Evolutionary conservation across 2,329 filamentous ascomycete genomes (phyloP).

Genomic region (Pyricularia sp.): DNA sequence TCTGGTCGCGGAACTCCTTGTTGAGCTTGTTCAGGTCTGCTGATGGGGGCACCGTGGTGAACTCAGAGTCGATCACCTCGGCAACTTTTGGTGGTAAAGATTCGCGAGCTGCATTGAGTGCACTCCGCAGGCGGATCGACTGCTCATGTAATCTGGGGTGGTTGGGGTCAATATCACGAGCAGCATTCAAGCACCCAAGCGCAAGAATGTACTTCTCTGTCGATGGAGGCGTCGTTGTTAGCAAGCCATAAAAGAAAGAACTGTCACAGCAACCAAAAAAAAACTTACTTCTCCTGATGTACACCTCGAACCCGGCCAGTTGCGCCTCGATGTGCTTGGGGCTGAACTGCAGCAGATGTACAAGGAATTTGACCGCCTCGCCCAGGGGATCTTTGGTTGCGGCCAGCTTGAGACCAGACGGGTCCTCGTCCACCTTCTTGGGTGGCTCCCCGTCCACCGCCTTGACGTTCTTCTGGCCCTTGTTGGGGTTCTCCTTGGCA

Average conservation of each 20-base stretch:
- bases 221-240: slow-evolving; percentile 1
- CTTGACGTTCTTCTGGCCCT: slow-evolving; percentile 50
- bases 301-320: slow-evolving; percentile 81
- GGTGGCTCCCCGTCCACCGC: slow-evolving; percentile 41
- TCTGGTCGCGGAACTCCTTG: slow-evolving; percentile 50
- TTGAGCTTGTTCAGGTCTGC: slow-evolving; percentile 55
- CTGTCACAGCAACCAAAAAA: neutral
- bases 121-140: slow-evolving; percentile 57
- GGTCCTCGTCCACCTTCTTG: slow-evolving; percentile 89
- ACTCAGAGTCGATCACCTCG: slow-evolving; percentile 61
- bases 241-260: neutral
- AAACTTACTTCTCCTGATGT: slow-evolving; percentile 66
- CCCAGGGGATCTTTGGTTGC: slow-evolving; percentile 74
- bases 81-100: slow-evolving; percentile 56
- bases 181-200: slow-evolving; percentile 72
- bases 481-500: slow-evolving; percentile 77
- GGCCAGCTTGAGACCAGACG: slow-evolving; percentile 69
- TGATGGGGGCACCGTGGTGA: slow-evolving; percentile 49
- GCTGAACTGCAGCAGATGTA: slow-evolving; percentile 71
- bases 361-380: slow-evolving; percentile 80
- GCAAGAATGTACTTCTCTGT: slow-evolving; percentile 81
- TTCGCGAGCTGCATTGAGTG: slow-evolving; percentile 41
- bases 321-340: slow-evolving; percentile 76
- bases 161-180: slow-evolving; percentile 57
- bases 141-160: slow-evolving; percentile 71